Evolutionary conservation across 1,284 basidiomycete genomes (phyloP), one percentile per base, ranked within the genome.

Genomic region (Boletellus dicymbophilus): DNA sequence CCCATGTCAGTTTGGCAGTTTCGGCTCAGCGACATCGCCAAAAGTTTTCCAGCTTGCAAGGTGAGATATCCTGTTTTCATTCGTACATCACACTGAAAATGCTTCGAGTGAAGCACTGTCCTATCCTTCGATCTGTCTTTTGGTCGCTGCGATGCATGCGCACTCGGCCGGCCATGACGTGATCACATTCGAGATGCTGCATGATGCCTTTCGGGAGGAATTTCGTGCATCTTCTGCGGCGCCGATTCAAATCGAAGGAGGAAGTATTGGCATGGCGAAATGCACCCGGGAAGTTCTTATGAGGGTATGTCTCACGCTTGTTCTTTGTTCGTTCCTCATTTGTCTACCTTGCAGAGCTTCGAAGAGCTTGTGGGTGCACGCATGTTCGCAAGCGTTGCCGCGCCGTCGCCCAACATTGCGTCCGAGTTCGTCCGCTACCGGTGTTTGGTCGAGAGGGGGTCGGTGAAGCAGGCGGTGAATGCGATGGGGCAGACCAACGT

Each of bases 111-210:
- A 56, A 90, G 88, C 72, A 41, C 61, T 90, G 16, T 72, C 84
- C 4, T 91, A 91, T 61, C 87, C 90, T 11, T 74, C 78, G 0
- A 67, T 90, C n/a, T 88, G 86, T 61, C 73, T 93, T 23, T 76
- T 92, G 31, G 82, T 92, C 43, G 85, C 90, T 22, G 78, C 81
- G 2, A 70, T 78, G 52, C 90, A 90, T 58, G 72, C 76, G 9
- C 72, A 80, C 33, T 82, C 80, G 3, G 76, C 77, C 12, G 90
- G 90, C 1, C 87, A 91, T 53, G 76, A 83, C 22, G 63, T 64
- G 7, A 79, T 90, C 62, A 92, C 84, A 3, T 93, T 92, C 62
- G 89, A 90, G 63, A 88, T 90, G 84, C 74, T 93, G 4, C 72
- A 84, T 54, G 84, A 88, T 41, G 71, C 74, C 18, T 88, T 90